These are phyloP conservation scores for Camelina laxa DNA, from an alignment of 345 rosid species.

Conservation along the genomic window DNA sequence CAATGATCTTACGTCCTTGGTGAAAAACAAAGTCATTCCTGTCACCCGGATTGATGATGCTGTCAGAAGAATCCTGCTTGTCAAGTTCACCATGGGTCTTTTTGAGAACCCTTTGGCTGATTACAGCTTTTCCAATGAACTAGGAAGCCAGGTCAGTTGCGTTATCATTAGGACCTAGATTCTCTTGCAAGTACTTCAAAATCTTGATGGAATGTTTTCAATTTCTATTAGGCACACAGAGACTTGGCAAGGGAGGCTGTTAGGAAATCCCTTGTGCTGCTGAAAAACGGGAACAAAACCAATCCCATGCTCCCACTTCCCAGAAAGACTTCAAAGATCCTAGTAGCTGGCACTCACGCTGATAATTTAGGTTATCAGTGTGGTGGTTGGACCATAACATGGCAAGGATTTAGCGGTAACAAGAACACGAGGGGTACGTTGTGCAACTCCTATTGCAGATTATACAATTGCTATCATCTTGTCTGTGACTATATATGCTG, in stretches of 20 bases:
- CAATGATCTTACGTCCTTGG: constrained; percentile 65
- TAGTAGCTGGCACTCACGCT: constrained; percentile 91
- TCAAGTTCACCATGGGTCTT: constrained; percentile 88
- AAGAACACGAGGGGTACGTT: constrained; percentile 66
- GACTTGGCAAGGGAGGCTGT: constrained; percentile 97
- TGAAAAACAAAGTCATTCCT: constrained; percentile 62
- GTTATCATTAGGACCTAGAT: neutral
- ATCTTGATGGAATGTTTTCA: constrained; percentile 31
- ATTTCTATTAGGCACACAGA: constrained; percentile 69
- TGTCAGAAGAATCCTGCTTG: constrained; percentile 73
- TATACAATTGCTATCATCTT: neutral
- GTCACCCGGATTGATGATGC: constrained; percentile 94
- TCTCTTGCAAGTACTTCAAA: neutral
- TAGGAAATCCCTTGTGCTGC: constrained; percentile 89
- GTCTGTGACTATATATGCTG: neutral
- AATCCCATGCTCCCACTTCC: constrained; percentile 82
- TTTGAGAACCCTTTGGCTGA: constrained; percentile 95
- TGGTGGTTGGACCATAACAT: constrained; percentile 95
- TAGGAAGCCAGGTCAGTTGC: constrained; percentile 79
- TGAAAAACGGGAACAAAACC: constrained; percentile 77
- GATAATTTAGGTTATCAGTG: constrained; percentile 95
- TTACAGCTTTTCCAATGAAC: constrained; percentile 67
- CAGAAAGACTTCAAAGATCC: constrained; percentile 71
- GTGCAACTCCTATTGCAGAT: neutral
- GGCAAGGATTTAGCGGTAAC: constrained; percentile 90